phyloP scores from a whole-genome alignment of 129 eudicot genomes.

The Glebionis coronaria region DNA sequence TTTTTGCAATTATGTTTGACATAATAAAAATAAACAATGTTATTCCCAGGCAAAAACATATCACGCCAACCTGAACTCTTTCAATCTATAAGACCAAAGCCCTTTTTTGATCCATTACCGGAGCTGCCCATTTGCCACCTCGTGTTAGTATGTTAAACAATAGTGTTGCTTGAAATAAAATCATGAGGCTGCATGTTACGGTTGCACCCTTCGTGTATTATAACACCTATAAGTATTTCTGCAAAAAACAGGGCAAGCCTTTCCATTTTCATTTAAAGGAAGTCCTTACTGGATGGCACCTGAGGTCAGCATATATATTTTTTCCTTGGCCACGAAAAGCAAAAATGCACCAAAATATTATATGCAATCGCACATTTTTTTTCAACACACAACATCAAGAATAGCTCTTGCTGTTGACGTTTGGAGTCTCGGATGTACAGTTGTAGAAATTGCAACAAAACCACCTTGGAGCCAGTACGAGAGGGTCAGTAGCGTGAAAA shows the following conservation, averaged over 20 bases:
- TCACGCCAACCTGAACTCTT: no score
- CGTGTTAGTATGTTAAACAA: background rate
- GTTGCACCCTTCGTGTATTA: background rate
- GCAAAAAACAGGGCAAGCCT: slow-evolving; percentile 81
- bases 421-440: slow-evolving; percentile 99
- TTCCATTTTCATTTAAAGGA: slow-evolving; percentile 86
- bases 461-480: slow-evolving; percentile 99
- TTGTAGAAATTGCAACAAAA: slow-evolving; percentile 96
- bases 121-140: background rate
- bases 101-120: background rate
- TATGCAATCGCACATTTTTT: background rate
- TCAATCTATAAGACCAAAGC: background rate
- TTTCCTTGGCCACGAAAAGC: background rate
- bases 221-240: slow-evolving; percentile 16
- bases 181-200: slow-evolving; percentile 11
- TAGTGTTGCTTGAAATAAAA: background rate
- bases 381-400: slow-evolving; percentile 64
- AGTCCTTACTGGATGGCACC: slow-evolving; percentile 99
- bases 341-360: background rate
- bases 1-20: no score
- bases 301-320: slow-evolving; percentile 50
- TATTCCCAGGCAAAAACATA: no score
- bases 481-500: slow-evolving; percentile 64
- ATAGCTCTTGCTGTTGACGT: slow-evolving; percentile 89
- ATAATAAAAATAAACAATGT: no score